Evolutionary conservation across 1,284 basidiomycete species (phyloP).

Genomic region (Ustilago trichophora): DNA sequence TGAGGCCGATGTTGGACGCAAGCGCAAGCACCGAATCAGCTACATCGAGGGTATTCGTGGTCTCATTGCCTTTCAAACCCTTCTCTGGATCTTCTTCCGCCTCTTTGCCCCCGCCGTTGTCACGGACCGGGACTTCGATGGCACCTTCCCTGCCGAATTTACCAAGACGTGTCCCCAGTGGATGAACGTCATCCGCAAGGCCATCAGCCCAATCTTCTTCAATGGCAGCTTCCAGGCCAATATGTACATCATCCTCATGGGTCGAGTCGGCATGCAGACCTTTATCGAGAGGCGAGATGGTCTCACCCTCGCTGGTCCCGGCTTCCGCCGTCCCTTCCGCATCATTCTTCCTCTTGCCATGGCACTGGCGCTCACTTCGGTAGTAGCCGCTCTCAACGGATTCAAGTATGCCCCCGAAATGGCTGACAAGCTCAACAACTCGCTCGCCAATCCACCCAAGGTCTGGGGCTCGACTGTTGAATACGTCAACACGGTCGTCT

Average conservation of each 20-base stretch:
- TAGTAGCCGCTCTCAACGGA: conserved; percentile 30
- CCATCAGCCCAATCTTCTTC: conserved; percentile 45
- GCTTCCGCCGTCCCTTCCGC: conserved; percentile 53
- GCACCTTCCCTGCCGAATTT: conserved; percentile 46
- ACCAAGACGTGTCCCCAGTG: conserved; percentile 39
- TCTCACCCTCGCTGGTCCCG: conserved; percentile 46
- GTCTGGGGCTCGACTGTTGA: conserved; percentile 42
- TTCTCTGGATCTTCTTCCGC: conserved; percentile 56
- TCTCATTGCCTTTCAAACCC: conserved; percentile 45
- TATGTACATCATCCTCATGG: conserved; percentile 55
- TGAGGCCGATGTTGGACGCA: conserved; percentile 33
- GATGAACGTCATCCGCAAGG: conserved; percentile 54
- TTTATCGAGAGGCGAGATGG: conserved; percentile 51
- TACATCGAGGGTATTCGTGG: conserved; percentile 52
- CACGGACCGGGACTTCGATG: conserved; percentile 43
- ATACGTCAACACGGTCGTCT: conserved; percentile 50
- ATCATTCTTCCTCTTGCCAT: conserved; percentile 47
- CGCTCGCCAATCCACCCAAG: conserved; percentile 37
- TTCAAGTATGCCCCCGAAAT: conserved; percentile 43
- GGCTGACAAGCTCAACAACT: conserved; percentile 39
- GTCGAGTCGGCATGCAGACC: conserved; percentile 42
- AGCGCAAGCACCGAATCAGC: conserved; percentile 29
- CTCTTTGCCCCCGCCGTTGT: conserved; percentile 51
- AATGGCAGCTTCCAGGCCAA: conserved; percentile 51
- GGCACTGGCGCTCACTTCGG: conserved; percentile 44